These are phyloP conservation scores for Streptanthus diversifolius DNA, from an alignment of 345 rosid species.

Conservation along the genomic window DNA sequence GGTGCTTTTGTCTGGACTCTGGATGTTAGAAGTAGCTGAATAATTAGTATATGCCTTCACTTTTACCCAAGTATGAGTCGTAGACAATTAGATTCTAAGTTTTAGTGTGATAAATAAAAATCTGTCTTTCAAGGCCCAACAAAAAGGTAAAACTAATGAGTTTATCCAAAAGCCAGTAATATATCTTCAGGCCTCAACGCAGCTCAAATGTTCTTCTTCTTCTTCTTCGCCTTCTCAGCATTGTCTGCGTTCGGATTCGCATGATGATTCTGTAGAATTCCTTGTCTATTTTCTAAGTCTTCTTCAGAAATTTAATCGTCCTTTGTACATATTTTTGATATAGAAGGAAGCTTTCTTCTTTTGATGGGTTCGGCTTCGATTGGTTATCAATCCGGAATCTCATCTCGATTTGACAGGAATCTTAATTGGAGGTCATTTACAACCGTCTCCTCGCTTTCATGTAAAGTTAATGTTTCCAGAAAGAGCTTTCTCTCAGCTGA, in stretches of 20 bases:
- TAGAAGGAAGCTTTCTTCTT: slow-evolving; percentile 18
- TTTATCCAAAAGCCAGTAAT: not conserved
- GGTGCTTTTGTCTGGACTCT: too few species aligned
- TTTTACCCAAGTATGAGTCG: not conserved
- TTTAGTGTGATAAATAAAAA: not conserved
- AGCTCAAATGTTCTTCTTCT: not conserved
- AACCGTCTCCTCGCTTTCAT: slow-evolving; percentile 36
- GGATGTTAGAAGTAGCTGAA: too few species aligned
- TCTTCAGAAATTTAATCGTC: not conserved
- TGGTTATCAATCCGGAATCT: slow-evolving; percentile 46
- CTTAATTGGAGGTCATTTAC: slow-evolving; percentile 32
- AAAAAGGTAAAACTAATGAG: not conserved
- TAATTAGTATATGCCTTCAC: not conserved
- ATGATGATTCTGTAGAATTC: not conserved
- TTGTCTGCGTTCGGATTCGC: not conserved
- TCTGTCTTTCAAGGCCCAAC: not conserved
- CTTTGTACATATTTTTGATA: not conserved
- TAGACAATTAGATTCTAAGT: too few species aligned
- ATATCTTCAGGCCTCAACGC: slow-evolving; percentile 1
- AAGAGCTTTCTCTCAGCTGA: slow-evolving; percentile 31
- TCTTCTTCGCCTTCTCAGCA: not conserved
- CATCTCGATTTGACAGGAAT: slow-evolving; percentile 34
- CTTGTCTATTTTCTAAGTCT: not conserved
- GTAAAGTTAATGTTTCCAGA: slow-evolving; percentile 35
- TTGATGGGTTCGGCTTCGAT: slow-evolving; percentile 53